Evolutionary conservation across 2,329 filamentous ascomycete species (phyloP).

Genomic region (Aureobasidium sp.): DNA sequence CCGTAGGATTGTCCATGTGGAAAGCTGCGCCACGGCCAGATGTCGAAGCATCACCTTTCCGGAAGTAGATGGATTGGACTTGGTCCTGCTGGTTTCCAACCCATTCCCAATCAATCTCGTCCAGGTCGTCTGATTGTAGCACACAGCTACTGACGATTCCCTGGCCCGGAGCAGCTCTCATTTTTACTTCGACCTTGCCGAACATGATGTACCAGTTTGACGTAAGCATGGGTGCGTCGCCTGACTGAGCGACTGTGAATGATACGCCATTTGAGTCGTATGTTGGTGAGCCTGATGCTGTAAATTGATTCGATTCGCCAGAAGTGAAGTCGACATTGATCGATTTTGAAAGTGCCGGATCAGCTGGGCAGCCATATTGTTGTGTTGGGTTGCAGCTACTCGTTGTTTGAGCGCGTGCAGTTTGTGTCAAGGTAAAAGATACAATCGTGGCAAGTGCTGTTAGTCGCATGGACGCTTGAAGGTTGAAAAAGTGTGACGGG

Average conservation of each 20-base stretch:
- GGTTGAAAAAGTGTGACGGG: not conserved
- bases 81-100: conserved; percentile 66
- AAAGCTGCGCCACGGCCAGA: conserved; percentile 86
- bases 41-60: conserved; percentile 75
- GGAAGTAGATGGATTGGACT: conserved; percentile 97
- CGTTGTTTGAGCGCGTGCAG: conserved; percentile 43
- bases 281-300: conserved; percentile 56
- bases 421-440: conserved; percentile 27
- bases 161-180: conserved; percentile 78
- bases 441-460: conserved; percentile 31
- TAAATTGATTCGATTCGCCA: conserved; percentile 71
- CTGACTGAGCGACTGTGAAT: conserved; percentile 69
- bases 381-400: conserved; percentile 47
- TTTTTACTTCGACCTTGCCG: conserved; percentile 73
- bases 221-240: conserved; percentile 76
- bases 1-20: conserved; percentile 58
- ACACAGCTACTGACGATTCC: conserved; percentile 93
- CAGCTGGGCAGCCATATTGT: conserved; percentile 55
- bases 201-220: conserved; percentile 99
- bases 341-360: conserved; percentile 76
- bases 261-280: conserved; percentile 70
- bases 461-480: conserved; percentile 21
- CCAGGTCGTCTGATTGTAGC: conserved; percentile 79
- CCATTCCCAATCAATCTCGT: conserved; percentile 98
- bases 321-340: conserved; percentile 76